These are phyloP conservation scores for Pelargonium australe DNA, from an alignment of 441 rosid species.

Conservation along the genomic window DNA sequence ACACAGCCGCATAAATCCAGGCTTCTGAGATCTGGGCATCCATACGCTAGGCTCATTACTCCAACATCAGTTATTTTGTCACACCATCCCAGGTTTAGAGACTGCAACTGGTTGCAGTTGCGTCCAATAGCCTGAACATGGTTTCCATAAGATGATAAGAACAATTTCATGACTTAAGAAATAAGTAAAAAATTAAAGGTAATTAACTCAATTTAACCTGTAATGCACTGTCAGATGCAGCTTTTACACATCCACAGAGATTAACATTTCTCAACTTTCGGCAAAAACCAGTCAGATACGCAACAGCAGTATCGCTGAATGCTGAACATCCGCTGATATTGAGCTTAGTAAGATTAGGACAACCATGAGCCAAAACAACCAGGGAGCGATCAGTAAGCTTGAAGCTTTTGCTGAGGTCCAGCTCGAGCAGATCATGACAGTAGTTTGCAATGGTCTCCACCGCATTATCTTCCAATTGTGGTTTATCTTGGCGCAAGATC, in stretches of 20 bases:
- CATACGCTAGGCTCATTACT: slow-evolving; percentile 72
- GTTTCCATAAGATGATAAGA: slow-evolving; percentile 8
- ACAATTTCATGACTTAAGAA: background rate
- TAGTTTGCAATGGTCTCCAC: slow-evolving; percentile 61
- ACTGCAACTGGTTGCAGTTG: slow-evolving; percentile 63
- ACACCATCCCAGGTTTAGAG: slow-evolving; percentile 90
- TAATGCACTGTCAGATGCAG: slow-evolving; percentile 73
- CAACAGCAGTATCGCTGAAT: slow-evolving; percentile 60
- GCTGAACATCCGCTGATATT: slow-evolving; percentile 84
- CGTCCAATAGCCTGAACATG: slow-evolving; percentile 71
- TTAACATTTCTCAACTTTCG: slow-evolving; percentile 56
- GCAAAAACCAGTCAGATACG: slow-evolving; percentile 49
- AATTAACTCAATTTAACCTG: slow-evolving; percentile 39
- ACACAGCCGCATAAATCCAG: slow-evolving; percentile 82
- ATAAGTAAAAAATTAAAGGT: background rate
- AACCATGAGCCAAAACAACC: slow-evolving; percentile 69
- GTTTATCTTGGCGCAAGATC: slow-evolving; percentile 71
- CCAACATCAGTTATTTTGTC: slow-evolving; percentile 80
- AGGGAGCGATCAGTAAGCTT: slow-evolving; percentile 67
- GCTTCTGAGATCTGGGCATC: slow-evolving; percentile 82
- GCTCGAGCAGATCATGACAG: slow-evolving; percentile 74
- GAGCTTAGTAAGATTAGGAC: slow-evolving; percentile 71
- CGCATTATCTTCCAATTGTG: slow-evolving; percentile 79
- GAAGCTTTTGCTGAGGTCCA: slow-evolving; percentile 94
- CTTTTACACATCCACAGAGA: slow-evolving; percentile 83